phyloP scores from a whole-genome alignment of 2,329 filamentous ascomycete genomes.

The Cercospora beticola region DNA sequence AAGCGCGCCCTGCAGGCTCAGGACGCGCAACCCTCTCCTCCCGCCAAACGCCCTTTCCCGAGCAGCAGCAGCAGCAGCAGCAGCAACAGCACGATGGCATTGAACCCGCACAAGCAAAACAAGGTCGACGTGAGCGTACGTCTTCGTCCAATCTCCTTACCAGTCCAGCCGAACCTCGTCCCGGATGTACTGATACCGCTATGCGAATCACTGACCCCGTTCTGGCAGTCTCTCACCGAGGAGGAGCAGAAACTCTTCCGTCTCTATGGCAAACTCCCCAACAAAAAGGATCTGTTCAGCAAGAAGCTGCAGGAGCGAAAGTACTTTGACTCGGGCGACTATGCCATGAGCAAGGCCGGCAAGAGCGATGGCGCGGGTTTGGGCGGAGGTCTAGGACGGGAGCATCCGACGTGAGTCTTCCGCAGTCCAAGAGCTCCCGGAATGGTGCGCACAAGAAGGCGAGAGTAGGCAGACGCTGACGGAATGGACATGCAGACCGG shows the following conservation, averaged over 20 bases:
- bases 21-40: not conserved
- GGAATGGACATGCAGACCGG: constrained; percentile 30
- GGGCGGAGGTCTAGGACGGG: constrained; percentile 86
- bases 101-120: constrained; percentile 98
- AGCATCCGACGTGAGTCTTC: constrained; percentile 73
- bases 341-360: constrained; percentile 91
- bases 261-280: constrained; percentile 96
- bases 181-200: constrained; percentile 9
- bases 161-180: not conserved
- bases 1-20: constrained; percentile 11
- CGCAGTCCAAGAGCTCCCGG: not conserved
- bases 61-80: not conserved
- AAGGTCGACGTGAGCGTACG: constrained; percentile 94
- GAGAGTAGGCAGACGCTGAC: constrained; percentile 10
- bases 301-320: constrained; percentile 99
- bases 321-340: constrained; percentile 95
- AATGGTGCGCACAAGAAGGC: too few species aligned
- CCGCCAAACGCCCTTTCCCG: not conserved
- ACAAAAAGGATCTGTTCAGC: constrained; percentile 91
- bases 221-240: constrained; percentile 66
- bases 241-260: constrained; percentile 97
- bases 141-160: constrained; percentile 30
- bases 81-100: constrained; percentile 21
- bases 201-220: constrained; percentile 14
- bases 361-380: constrained; percentile 79